Conservation (phyloP, 208 protist species). For the Sergeia podlipaevii region DNA sequence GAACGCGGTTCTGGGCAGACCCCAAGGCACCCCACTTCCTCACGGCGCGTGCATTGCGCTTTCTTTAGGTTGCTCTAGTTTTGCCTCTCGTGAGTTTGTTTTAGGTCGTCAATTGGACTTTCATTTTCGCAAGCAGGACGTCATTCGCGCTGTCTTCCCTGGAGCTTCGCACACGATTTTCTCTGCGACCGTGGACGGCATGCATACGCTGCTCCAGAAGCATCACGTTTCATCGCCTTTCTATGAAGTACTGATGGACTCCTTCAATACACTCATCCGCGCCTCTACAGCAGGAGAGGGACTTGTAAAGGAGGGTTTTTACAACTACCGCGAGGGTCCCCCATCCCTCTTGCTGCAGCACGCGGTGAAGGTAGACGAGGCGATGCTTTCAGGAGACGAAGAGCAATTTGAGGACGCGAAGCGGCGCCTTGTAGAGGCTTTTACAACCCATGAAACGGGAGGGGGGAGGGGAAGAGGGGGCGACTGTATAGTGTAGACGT, state of each 20-base stretch:
- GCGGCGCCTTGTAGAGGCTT: slow-evolving; percentile 32
- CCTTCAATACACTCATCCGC: slow-evolving; percentile 72
- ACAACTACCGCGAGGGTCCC: slow-evolving; percentile 33
- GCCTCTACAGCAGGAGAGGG: slow-evolving; percentile 58
- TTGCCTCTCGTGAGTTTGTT: slow-evolving; percentile 69
- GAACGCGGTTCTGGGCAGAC: slow-evolving; percentile 16
- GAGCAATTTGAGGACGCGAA: slow-evolving; percentile 52
- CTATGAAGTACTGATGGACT: slow-evolving; percentile 85
- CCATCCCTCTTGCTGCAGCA: slow-evolving; percentile 38
- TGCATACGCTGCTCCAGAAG: slow-evolving; percentile 48
- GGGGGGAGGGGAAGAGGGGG: not conserved
- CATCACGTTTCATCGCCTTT: slow-evolving; percentile 42
- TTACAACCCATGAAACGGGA: slow-evolving; percentile 11
- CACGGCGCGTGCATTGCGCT: slow-evolving; percentile 36
- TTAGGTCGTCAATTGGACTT: slow-evolving; percentile 75
- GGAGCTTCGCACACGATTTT: slow-evolving; percentile 15
- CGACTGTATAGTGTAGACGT: not conserved
- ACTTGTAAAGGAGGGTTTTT: slow-evolving; percentile 61
- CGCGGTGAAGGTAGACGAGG: slow-evolving; percentile 51
- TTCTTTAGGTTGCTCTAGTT: slow-evolving; percentile 50
- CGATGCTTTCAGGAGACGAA: slow-evolving; percentile 67
- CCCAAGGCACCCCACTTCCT: slow-evolving; percentile 45
- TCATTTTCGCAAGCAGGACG: slow-evolving; percentile 66
- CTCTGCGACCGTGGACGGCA: slow-evolving; percentile 45
- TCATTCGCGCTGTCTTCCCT: slow-evolving; percentile 54